Evolutionary conservation across 306 rosid species (phyloP), one percentile per base, ranked within the genome.

Genomic region (Lagenaria siceraria): DNA sequence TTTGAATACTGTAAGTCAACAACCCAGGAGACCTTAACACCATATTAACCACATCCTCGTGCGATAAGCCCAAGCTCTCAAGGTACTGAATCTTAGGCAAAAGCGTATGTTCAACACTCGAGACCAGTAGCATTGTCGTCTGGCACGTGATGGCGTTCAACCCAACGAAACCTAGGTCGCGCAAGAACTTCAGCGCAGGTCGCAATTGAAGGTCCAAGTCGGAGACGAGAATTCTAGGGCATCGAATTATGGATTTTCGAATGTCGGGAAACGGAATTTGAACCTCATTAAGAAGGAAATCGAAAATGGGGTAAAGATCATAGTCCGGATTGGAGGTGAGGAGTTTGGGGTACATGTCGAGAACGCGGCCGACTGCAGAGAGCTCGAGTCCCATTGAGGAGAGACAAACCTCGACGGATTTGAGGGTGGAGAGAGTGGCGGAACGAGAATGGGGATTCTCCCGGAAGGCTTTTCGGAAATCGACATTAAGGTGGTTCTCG

Each of bases 301-400:
- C 98, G 68, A 94, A 82, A 42, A 93, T n/a, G 1, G 97, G 96
- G 78, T 93, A 93, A 78, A 91, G 84, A 10, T 86, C 87, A 25
- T 8, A 7, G 65, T 90, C 29, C 0, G 94, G 98, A 66, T 91
- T 92, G 43, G 84, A 78, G 38, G 96, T 91, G 78, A 93, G 97
- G 29, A 93, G 89, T 55, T 78, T 77, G 0, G 96, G 97, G 77
- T 78, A 59, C 94, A 93, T 88, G 82, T 93, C 96, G 76, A 93
- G 97, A 81, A 93, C 86, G 14, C 96, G 89, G 25, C 93, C 91
- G 63, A 86, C 40, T 53, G 84, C 78, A 36, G 89, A 72, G 77
- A 84, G 92, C 12, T 77, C 81, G 38, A 91, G 81, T 10, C 98
- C 97, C 78, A 93, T 84, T 10, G 93, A 89, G 65, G 81, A 85